Base-by-base conservation (phyloP, 208 protist species). In the Trypanosoma boissoni region DNA sequence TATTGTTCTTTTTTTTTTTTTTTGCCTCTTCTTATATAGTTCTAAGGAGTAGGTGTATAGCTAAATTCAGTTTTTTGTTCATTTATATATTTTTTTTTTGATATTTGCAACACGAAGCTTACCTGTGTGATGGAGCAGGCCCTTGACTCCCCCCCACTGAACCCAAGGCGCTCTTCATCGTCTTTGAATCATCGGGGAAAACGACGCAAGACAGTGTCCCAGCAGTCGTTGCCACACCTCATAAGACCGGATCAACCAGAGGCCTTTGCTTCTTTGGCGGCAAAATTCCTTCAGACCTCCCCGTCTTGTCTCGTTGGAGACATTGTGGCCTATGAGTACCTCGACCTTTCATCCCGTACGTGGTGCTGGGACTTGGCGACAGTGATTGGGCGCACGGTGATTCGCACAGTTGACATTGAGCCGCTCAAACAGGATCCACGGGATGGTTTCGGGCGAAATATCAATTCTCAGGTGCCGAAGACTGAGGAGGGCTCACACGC, bases 241-340 rank as follows among this genome's bases (percentile, higher is more conserved):
- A 31, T 50, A 3, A 34, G 39, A 2, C 50, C 41, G 5, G 41
- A 49, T 34, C 23, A 43, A 6, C 56, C 50, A 20, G 41, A 50
- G n/a, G 7, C 56, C 16, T 4, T 34, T 6, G 26, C 56, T 0
- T 34, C 46, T 7, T 39, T 20, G 43, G 53, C 49, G 23, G 53
- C 39, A 2, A 16, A 21, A 45, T 14, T 29, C 44, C 12, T 2
- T 8, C 18, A 36, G 26, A 32, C 23, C 28, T 46, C 16, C 16
- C 14, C 32, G 12, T 28, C 26, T 5, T 43, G 72, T 18, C 10
- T 21, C 14, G 59, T 72, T 18, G 74, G 72, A 3, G 56, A 74
- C 32, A 27, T 86, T 27, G 45, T 86, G 12, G 74, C 72, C 36
- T 86, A 86, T 61, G 72, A 74, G 49, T 86, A 65, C 24, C 45